These are phyloP conservation scores for Penicillium sp. DNA, from an alignment of 2,329 filamentous ascomycete species.

Conservation along the genomic window DNA sequence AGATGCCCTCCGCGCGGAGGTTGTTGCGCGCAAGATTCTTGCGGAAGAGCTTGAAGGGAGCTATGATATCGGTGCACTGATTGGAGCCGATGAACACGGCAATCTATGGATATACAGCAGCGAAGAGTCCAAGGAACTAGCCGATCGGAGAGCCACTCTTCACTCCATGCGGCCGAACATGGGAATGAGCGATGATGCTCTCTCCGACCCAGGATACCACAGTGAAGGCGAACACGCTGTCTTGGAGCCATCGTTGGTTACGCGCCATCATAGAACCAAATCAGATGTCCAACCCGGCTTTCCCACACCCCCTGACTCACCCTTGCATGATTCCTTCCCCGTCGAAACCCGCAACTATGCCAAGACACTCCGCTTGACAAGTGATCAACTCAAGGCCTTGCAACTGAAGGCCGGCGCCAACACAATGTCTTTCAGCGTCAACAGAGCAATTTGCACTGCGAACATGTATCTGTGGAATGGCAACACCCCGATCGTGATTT, in stretches of 20 bases:
- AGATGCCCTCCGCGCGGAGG: conserved; percentile 84
- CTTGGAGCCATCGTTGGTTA: conserved; percentile 59
- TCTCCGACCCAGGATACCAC: conserved; percentile 92
- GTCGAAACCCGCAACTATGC: conserved; percentile 86
- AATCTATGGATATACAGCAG: conserved; percentile 99
- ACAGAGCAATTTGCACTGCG: conserved; percentile 85
- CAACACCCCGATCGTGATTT: conserved; percentile 91
- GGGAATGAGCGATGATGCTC: conserved; percentile 69
- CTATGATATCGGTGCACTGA: conserved; percentile 92
- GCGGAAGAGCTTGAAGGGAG: conserved; percentile 90
- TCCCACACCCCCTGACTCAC: conserved; percentile 58
- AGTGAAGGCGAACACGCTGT: conserved; percentile 75
- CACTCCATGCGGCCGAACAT: conserved; percentile 52
- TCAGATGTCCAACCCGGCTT: conserved; percentile 69
- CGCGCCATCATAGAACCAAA: conserved; percentile 58
- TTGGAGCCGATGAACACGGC: conserved; percentile 90
- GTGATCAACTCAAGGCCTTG: conserved; percentile 87
- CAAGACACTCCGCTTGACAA: conserved; percentile 92
- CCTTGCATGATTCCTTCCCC: conserved; percentile 47
- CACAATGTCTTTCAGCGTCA: conserved; percentile 93
- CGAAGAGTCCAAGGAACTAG: conserved; percentile 89
- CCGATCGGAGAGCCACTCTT: conserved; percentile 63
- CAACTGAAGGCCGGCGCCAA: conserved; percentile 83
- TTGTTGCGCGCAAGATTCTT: conserved; percentile 88
- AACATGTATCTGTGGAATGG: conserved; percentile 93